Evolutionary conservation across 2,329 filamentous ascomycete species (phyloP).

Genomic region (Trichoderma endophyticum): DNA sequence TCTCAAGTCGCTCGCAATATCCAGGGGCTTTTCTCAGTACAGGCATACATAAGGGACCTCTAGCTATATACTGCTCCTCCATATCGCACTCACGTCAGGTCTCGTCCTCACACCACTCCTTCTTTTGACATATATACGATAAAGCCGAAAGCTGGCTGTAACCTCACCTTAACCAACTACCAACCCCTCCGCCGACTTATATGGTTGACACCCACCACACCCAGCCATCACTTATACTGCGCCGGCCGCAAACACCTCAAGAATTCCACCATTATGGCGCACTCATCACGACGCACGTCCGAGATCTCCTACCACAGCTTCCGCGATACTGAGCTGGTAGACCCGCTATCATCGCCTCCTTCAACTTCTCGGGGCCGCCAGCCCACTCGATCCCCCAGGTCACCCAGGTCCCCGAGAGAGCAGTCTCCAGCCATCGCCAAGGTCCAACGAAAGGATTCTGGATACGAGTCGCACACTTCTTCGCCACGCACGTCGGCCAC

Average conservation of each 20-base stretch:
- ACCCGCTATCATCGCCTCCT: slow-evolving; percentile 35
- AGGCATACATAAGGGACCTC: neutral
- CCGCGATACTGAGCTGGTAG: slow-evolving; percentile 47
- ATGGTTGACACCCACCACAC: neutral
- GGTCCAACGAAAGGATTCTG: slow-evolving; percentile 57
- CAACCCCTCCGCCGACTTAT: neutral
- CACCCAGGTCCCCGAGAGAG: slow-evolving; percentile 24
- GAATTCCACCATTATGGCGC: slow-evolving; percentile 5
- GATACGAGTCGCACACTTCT: slow-evolving; percentile 51
- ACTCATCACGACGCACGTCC: slow-evolving; percentile 37
- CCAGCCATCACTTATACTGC: neutral
- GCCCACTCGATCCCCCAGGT: slow-evolving; percentile 23
- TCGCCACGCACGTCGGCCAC: slow-evolving; percentile 39
- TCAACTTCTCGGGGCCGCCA: slow-evolving; percentile 26
- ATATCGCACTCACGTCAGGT: neutral
- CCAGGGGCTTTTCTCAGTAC: neutral
- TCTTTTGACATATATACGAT: neutral
- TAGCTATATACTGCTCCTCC: slow-evolving; percentile 10
- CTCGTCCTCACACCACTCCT: neutral
- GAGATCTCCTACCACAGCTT: slow-evolving; percentile 55
- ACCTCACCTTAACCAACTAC: neutral
- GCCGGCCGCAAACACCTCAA: neutral
- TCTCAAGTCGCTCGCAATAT: slow-evolving; percentile 2
- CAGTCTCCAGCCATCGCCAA: slow-evolving; percentile 34
- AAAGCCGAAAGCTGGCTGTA: neutral